Percentiles rank a stretch among this genome's conserved stretches.
These are phyloP conservation scores for Oidiodendron maius DNA, from an alignment of 495 filamentous ascomycete species.

Conservation along the genomic window DNA sequence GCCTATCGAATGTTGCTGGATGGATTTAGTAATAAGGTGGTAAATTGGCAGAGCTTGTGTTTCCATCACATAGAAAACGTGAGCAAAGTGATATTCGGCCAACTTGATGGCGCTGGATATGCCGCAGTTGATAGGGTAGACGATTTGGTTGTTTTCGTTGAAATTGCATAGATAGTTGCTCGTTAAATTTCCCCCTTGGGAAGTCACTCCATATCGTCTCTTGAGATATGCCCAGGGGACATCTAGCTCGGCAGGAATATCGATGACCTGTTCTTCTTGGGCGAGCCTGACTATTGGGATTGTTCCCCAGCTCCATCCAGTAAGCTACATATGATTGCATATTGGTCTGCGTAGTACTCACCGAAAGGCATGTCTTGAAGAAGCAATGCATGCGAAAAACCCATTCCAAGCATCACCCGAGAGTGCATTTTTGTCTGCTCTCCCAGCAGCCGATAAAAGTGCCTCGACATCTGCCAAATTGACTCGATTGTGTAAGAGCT, in stretches of 20 bases:
- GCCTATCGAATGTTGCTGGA: not conserved
- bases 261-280: constrained; percentile 31
- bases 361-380: not conserved
- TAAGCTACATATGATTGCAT: too few relatives aligned
- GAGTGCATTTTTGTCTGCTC: constrained; percentile 2
- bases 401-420: not conserved
- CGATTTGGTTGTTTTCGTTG: not conserved
- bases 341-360: not conserved
- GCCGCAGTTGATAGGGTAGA: not conserved
- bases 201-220: constrained; percentile 27
- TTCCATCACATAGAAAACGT: not conserved
- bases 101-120: not conserved
- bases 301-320: constrained; percentile 30
- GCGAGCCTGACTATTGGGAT: constrained; percentile 35
- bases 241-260: constrained; percentile 30
- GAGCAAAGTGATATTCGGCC: not conserved
- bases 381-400: not conserved
- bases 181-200: constrained; percentile 16
- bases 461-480: not conserved
- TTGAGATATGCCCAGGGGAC: constrained; percentile 34
- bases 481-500: not conserved
- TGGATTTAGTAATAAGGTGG: not conserved
- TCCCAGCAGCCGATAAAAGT: not conserved
- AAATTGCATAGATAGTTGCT: not conserved
- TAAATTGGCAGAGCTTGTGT: not conserved